Conservation (phyloP, 352 stramenopile species). For the Aphanomyces stellatus region DNA sequence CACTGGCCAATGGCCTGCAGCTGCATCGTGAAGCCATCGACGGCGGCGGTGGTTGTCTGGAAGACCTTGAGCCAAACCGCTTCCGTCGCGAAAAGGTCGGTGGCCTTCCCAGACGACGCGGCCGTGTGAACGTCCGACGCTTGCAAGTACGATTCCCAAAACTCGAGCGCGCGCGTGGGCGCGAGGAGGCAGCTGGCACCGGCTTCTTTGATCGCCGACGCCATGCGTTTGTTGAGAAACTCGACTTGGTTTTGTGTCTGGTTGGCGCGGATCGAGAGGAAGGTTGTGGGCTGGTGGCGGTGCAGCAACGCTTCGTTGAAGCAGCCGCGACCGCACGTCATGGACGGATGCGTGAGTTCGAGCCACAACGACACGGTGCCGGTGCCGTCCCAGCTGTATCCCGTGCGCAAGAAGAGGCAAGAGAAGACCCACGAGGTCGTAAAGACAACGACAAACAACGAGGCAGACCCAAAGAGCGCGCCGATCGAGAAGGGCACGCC, state of each 20-base stretch:
- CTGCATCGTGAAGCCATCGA: slow-evolving; percentile 1
- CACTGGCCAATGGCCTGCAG: background rate
- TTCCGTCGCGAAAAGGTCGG: slow-evolving; percentile 1
- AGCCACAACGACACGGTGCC: background rate
- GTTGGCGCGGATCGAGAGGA: background rate
- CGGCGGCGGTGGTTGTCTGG: background rate
- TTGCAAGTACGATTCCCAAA: slow-evolving; percentile 11
- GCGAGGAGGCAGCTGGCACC: background rate
- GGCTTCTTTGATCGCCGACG: background rate
- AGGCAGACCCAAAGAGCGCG: background rate
- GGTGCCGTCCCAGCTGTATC: background rate
- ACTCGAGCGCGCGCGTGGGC: background rate
- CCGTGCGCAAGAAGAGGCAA: slow-evolving; percentile 1
- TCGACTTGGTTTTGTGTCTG: background rate
- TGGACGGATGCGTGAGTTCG: background rate
- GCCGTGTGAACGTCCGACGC: background rate
- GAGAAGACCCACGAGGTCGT: background rate
- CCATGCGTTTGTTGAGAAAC: background rate
- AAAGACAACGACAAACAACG: background rate
- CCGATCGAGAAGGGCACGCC: background rate
- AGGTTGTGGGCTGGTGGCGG: background rate
- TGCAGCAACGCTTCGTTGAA: background rate
- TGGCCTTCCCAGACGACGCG: background rate
- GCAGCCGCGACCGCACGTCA: slow-evolving; percentile 1
- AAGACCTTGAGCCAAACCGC: background rate